Percentiles rank a stretch among this genome's conserved stretches.
These are phyloP conservation scores for Primulina eburnea DNA, from an alignment of 257 asterid genomes.

Conservation along the genomic window DNA sequence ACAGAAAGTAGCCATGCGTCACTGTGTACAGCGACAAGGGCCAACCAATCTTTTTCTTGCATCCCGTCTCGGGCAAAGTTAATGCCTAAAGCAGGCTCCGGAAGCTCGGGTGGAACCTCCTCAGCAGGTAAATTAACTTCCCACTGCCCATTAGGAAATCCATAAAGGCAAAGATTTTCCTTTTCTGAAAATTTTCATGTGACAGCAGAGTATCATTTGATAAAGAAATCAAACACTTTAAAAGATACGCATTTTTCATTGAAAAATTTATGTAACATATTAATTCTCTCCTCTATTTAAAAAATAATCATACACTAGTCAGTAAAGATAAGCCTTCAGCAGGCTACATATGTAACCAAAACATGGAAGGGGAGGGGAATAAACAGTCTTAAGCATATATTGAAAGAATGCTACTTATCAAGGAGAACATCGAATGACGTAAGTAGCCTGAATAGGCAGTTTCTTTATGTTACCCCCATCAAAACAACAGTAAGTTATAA, in stretches of 20 bases:
- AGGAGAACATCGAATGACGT: background rate
- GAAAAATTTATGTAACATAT: background rate
- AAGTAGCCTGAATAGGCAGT: background rate
- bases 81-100: constrained; percentile 51
- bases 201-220: background rate
- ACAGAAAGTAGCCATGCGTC: constrained; percentile 49
- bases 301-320: background rate
- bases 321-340: background rate
- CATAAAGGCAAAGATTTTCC: constrained; percentile 47
- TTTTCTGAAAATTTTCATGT: constrained; percentile 28
- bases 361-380: background rate
- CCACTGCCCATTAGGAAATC: constrained; percentile 42
- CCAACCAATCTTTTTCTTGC: constrained; percentile 47
- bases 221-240: too few species aligned
- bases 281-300: background rate
- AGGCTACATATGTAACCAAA: background rate
- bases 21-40: constrained; percentile 43
- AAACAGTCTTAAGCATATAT: background rate
- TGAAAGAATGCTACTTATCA: background rate
- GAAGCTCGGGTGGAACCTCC: constrained; percentile 49
- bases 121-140: constrained; percentile 46
- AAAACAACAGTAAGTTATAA: too few species aligned
- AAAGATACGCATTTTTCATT: background rate
- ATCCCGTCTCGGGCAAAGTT: constrained; percentile 48
- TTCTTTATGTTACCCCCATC: background rate